Conservation (phyloP, 2,329 filamentous ascomycete genomes). For the Lecanicillium sp. region DNA sequence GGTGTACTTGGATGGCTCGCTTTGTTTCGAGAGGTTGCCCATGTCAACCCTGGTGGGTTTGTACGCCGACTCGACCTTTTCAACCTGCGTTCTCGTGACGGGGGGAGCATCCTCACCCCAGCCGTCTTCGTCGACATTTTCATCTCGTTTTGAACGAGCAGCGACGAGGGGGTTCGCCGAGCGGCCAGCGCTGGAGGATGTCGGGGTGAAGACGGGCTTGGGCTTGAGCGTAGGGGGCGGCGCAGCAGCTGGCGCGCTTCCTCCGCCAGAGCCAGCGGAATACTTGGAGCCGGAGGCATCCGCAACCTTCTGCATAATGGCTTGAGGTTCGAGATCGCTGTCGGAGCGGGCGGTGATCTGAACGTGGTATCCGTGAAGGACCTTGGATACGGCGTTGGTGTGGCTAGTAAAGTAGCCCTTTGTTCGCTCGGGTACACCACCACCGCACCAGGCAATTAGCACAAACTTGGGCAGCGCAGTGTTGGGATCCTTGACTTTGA, state of each 20-base stretch:
- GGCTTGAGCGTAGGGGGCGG: conserved; percentile 63
- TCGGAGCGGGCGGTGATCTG: conserved; percentile 94
- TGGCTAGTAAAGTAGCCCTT: conserved; percentile 99
- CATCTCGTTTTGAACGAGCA: conserved; percentile 51
- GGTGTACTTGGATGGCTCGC: conserved; percentile 55
- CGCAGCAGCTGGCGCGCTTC: conserved; percentile 34
- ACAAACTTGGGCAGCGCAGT: conserved; percentile 82
- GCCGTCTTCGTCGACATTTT: conserved; percentile 69
- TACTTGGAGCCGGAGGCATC: conserved; percentile 96
- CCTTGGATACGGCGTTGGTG: conserved; percentile 77
- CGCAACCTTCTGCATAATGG: conserved; percentile 85
- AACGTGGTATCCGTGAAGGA: conserved; percentile 94
- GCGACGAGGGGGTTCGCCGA: conserved; percentile 60
- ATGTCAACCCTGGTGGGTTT: conserved; percentile 95
- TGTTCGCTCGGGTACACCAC: conserved; percentile 94
- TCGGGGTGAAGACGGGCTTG: conserved; percentile 89
- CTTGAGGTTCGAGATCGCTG: conserved; percentile 75
- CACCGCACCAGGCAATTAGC: conserved; percentile 93
- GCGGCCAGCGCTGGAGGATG: conserved; percentile 38
- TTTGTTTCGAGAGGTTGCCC: conserved; percentile 70
- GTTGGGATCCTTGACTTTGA: conserved; percentile 95
- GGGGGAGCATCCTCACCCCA: conserved; percentile 95
- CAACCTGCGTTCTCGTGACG: conserved; percentile 74
- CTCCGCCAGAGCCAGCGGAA: conserved; percentile 55
- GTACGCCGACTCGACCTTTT: conserved; percentile 90